A percentile compares a stretch with the other conserved stretches of the same genome.
phyloP scores from a whole-genome alignment of 768 basidiomycete species.

The Punctularia strigosozonata region DNA sequence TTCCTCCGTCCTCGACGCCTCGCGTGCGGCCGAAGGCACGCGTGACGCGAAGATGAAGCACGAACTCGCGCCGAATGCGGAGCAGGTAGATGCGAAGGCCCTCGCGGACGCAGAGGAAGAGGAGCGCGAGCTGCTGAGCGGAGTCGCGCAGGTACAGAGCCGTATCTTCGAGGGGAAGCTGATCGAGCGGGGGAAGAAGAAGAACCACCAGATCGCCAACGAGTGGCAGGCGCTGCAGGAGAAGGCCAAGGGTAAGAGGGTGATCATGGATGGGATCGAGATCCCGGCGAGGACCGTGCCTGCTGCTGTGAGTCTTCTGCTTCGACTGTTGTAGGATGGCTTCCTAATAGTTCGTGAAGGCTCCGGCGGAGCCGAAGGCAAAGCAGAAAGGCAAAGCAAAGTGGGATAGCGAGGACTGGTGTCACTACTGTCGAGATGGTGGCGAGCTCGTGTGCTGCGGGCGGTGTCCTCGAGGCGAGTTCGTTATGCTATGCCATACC shows the following conservation, averaged over 20 bases:
- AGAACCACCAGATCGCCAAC: constrained; percentile 29
- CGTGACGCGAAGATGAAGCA: constrained; percentile 35
- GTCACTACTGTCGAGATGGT: constrained; percentile 47
- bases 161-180: constrained; percentile 44
- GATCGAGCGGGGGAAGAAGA: constrained; percentile 16
- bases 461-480: constrained; percentile 42
- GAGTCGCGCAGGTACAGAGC: constrained; percentile 47
- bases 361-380: constrained; percentile 6
- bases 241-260: constrained; percentile 27
- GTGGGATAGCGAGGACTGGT: constrained; percentile 46
- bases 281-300: constrained; percentile 19
- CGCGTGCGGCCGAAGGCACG: constrained; percentile 26
- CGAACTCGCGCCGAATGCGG: constrained; percentile 14
- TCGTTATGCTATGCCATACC: background rate
- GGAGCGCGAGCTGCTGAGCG: constrained; percentile 35
- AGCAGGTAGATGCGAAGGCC: constrained; percentile 17
- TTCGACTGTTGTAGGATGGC: background rate
- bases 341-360: constrained; percentile 4
- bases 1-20: constrained; percentile 31
- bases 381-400: constrained; percentile 23
- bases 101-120: constrained; percentile 39
- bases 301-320: constrained; percentile 1
- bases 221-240: constrained; percentile 38
- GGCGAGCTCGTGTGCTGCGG: constrained; percentile 38
- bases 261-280: constrained; percentile 25